These are phyloP conservation scores for Cercospora sojina DNA, from an alignment of 2,329 filamentous ascomycete genomes.

Conservation along the genomic window DNA sequence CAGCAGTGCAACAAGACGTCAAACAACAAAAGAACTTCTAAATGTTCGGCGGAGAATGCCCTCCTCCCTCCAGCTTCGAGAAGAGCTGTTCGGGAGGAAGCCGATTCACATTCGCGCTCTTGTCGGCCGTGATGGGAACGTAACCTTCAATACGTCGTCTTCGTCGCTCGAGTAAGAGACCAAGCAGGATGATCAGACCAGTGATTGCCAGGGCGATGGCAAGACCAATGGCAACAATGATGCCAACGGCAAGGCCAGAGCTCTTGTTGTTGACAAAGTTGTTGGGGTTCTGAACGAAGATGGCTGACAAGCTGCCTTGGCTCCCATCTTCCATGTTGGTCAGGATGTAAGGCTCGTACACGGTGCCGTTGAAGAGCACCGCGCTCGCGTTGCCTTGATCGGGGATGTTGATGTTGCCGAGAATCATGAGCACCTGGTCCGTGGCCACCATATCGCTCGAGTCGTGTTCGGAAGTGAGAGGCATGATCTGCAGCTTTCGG, in stretches of 20 bases:
- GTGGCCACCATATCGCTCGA: slow-evolving; percentile 62
- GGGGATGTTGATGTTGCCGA: slow-evolving; percentile 76
- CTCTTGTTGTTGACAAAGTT: slow-evolving; percentile 64
- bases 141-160: slow-evolving; percentile 79
- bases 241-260: slow-evolving; percentile 66
- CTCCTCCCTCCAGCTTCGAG: slow-evolving; percentile 29
- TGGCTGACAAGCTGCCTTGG: slow-evolving; percentile 71
- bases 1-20: not conserved
- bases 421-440: slow-evolving; percentile 73
- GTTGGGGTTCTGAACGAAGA: slow-evolving; percentile 76
- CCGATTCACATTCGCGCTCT: slow-evolving; percentile 49
- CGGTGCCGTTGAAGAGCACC: slow-evolving; percentile 81
- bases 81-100: slow-evolving; percentile 48
- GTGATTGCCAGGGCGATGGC: slow-evolving; percentile 75
- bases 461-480: slow-evolving; percentile 66
- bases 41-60: slow-evolving; percentile 5
- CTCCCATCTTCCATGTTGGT: slow-evolving; percentile 64
- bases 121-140: slow-evolving; percentile 58
- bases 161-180: slow-evolving; percentile 71
- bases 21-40: slow-evolving; percentile 3
- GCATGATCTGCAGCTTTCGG: slow-evolving; percentile 77
- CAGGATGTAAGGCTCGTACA: slow-evolving; percentile 75
- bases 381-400: slow-evolving; percentile 79
- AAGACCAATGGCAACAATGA: slow-evolving; percentile 77
- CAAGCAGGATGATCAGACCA: slow-evolving; percentile 72